Evolutionary conservation across 75 land plant species (phyloP).

Genomic region (Cryptomeria japonica): DNA sequence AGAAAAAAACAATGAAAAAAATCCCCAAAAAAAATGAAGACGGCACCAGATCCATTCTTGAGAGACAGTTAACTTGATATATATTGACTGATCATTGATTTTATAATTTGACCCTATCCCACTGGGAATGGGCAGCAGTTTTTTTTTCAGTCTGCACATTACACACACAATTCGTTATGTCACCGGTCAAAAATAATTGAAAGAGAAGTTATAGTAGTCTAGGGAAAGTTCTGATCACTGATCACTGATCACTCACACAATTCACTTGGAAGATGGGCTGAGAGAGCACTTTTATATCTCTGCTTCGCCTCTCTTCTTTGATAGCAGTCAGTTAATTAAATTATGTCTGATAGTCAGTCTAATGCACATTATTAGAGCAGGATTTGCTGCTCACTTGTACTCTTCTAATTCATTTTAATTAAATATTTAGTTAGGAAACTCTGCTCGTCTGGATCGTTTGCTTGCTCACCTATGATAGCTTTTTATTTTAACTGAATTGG

Average conservation of each 20-base stretch:
- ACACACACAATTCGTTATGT: slow-evolving; percentile 1
- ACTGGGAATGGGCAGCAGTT: neutral
- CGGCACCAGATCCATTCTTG: slow-evolving; percentile 6
- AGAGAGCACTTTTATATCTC: slow-evolving; percentile 11
- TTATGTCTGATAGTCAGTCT: neutral
- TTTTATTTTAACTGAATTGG: too few relatives aligned
- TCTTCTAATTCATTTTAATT: slow-evolving; percentile 6
- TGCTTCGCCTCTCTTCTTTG: neutral
- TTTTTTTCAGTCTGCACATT: neutral
- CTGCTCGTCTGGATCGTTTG: neutral
- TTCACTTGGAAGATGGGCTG: slow-evolving; percentile 3
- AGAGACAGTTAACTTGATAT: slow-evolving; percentile 6
- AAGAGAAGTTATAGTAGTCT: neutral
- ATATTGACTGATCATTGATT: slow-evolving; percentile 13
- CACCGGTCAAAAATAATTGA: neutral
- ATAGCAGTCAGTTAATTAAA: neutral
- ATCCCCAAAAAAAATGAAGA: neutral
- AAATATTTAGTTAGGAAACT: slow-evolving; percentile 7
- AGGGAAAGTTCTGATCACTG: neutral
- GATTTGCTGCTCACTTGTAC: slow-evolving; percentile 1
- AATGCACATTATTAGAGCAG: neutral
- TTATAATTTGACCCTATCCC: slow-evolving; percentile 4
- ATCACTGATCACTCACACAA: slow-evolving; percentile 9
- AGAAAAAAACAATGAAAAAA: neutral
- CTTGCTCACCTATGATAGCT: neutral